Evolutionary conservation across 345 rosid species (phyloP).

Genomic region (Pistacia atlantica): DNA sequence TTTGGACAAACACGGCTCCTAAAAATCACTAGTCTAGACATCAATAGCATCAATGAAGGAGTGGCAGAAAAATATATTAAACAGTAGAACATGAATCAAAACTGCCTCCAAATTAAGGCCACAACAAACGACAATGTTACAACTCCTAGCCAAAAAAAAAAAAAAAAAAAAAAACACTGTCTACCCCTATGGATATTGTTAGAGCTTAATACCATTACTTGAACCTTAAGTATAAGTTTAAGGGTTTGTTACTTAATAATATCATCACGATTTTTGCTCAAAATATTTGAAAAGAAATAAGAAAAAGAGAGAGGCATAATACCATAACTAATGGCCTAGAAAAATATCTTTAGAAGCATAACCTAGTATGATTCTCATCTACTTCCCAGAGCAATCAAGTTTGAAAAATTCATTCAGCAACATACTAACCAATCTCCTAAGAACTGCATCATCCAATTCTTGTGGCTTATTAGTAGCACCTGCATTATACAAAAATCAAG

Average conservation of each 20-base stretch:
- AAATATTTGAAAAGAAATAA: slow-evolving; percentile 1
- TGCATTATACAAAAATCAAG: slow-evolving; percentile 33
- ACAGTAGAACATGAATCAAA: neutral
- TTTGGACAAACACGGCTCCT: neutral
- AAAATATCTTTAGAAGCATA: neutral
- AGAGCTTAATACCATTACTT: too few species aligned
- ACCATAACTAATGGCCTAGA: neutral
- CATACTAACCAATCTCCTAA: slow-evolving; percentile 81
- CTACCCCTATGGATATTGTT: too few species aligned
- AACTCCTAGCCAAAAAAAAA: too few species aligned
- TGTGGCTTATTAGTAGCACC: slow-evolving; percentile 99
- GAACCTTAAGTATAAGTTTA: too few species aligned
- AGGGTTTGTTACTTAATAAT: neutral
- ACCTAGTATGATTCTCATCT: neutral
- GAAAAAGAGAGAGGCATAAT: neutral
- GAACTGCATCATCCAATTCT: slow-evolving; percentile 95
- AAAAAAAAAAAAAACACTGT: too few species aligned
- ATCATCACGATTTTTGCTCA: neutral
- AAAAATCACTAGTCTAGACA: neutral
- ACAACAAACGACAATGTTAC: neutral
- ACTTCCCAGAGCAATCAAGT: neutral
- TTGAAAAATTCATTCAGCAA: slow-evolving; percentile 9
- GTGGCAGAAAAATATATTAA: neutral
- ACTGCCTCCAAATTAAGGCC: neutral
- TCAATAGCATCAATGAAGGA: neutral